phyloP scores from a whole-genome alignment of 768 basidiomycete genomes.

The Amanita rimosa region DNA sequence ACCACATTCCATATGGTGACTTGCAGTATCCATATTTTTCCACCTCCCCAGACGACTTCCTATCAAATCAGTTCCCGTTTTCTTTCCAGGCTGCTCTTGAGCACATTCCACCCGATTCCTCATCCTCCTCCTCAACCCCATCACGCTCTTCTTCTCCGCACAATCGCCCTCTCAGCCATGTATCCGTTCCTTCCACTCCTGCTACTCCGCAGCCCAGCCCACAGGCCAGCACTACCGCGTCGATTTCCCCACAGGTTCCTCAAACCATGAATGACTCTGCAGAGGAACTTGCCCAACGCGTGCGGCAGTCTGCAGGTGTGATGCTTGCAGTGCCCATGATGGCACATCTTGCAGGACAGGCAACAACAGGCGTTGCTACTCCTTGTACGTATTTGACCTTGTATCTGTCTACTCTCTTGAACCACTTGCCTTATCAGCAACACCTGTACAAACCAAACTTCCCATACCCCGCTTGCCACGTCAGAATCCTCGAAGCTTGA shows the following conservation, averaged over 20 bases:
- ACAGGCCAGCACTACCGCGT: constrained; percentile 12
- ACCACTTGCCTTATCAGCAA: constrained; percentile 7
- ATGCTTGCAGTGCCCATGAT: constrained; percentile 37
- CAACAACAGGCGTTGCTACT: constrained; percentile 1
- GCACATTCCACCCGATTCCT: constrained; percentile 10
- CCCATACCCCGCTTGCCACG: constrained; percentile 28
- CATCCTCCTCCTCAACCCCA: constrained; percentile 10
- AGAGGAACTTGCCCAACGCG: constrained; percentile 34
- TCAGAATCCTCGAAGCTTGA: constrained; percentile 13
- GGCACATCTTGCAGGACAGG: constrained; percentile 21
- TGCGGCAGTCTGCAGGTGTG: constrained; percentile 45
- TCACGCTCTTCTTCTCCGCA: constrained; percentile 17
- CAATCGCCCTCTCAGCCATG: constrained; percentile 37
- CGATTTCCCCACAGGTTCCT: background rate
- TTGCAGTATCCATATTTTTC: constrained; percentile 8
- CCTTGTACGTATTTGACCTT: constrained; percentile 12
- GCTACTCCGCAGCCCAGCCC: constrained; percentile 30
- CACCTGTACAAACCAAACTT: constrained; percentile 20
- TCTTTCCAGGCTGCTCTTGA: constrained; percentile 22
- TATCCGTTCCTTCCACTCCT: constrained; percentile 44
- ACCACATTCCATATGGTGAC: constrained; percentile 9
- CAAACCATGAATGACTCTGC: constrained; percentile 17
- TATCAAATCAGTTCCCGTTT: constrained; percentile 25
- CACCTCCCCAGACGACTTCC: constrained; percentile 12
- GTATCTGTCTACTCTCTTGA: background rate